phyloP scores from a whole-genome alignment of 306 rosid genomes.

The Quercus suber region DNA sequence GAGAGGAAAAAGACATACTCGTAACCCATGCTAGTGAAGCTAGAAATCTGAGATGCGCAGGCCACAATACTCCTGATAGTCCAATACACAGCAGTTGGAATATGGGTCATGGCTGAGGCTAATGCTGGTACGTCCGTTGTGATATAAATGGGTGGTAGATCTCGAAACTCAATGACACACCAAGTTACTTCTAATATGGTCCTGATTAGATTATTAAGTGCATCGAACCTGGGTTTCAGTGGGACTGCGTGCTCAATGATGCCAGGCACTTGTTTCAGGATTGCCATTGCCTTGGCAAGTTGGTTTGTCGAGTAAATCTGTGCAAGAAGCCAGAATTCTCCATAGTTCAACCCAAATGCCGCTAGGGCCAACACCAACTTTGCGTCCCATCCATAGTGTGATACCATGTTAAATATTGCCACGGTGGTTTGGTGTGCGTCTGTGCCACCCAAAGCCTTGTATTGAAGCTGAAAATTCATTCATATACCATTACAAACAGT shows the following conservation, averaged over 20 bases:
- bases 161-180: no score
- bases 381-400: conserved; percentile 43
- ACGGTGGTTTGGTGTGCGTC: conserved; percentile 43
- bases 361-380: conserved; percentile 21
- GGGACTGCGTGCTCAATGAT: no score
- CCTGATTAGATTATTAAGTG: no score
- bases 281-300: no score
- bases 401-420: conserved; percentile 43
- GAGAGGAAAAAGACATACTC: conserved; percentile 29
- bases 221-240: no score
- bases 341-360: no score
- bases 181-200: no score
- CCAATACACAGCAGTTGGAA: conserved; percentile 46
- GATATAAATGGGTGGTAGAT: no score
- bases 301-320: no score
- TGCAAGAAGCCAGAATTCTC: no score
- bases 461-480: conserved; percentile 41
- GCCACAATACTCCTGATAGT: conserved; percentile 34
- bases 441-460: conserved; percentile 37
- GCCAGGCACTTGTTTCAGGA: no score
- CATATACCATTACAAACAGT: neutral
- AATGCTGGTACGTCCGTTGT: no score
- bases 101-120: neutral
- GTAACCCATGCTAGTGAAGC: conserved; percentile 43
- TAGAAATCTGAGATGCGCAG: conserved; percentile 39